phyloP scores from a whole-genome alignment of 202 grass and related monocot genomes.

The Digitaria exilis region DNA sequence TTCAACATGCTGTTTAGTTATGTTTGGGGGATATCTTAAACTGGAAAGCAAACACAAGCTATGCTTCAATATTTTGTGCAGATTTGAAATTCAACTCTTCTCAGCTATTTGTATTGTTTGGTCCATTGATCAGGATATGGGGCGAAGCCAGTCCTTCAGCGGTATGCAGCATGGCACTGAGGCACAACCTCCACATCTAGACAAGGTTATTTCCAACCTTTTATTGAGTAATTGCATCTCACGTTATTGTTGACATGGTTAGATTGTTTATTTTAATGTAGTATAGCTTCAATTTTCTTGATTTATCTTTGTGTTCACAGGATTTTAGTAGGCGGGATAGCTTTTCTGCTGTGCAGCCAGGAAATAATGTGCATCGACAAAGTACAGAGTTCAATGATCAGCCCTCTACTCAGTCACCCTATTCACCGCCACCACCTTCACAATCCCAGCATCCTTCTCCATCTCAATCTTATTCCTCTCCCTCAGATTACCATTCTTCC shows the following conservation, averaged over 20 bases:
- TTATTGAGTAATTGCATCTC: background rate
- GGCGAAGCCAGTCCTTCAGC: constrained; percentile 54
- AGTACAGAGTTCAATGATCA: constrained; percentile 50
- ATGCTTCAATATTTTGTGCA: background rate
- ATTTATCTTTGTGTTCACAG: constrained; percentile 44
- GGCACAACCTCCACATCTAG: constrained; percentile 45
- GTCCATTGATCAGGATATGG: constrained; percentile 56
- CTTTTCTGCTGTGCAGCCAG: constrained; percentile 56
- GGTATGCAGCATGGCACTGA: constrained; percentile 50
- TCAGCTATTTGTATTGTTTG: background rate
- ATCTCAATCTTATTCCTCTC: constrained; percentile 51
- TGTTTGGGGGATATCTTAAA: background rate
- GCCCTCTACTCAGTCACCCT: constrained; percentile 46
- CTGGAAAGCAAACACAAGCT: background rate
- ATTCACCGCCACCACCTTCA: constrained; percentile 42
- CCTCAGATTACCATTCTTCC: constrained; percentile 55
- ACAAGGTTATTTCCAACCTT: constrained; percentile 56
- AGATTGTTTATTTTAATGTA: background rate
- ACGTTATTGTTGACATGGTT: background rate
- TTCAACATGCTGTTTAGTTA: background rate
- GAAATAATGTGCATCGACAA: constrained; percentile 34
- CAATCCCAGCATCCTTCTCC: constrained; percentile 43
- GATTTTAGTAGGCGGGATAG: constrained; percentile 63
- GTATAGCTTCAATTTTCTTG: constrained; percentile 3
- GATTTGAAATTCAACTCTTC: background rate